Percentiles rank a stretch among this genome's conserved stretches.
Conservation (phyloP, 306 rosid genomes). For the Sechiopsis laciniata region DNA sequence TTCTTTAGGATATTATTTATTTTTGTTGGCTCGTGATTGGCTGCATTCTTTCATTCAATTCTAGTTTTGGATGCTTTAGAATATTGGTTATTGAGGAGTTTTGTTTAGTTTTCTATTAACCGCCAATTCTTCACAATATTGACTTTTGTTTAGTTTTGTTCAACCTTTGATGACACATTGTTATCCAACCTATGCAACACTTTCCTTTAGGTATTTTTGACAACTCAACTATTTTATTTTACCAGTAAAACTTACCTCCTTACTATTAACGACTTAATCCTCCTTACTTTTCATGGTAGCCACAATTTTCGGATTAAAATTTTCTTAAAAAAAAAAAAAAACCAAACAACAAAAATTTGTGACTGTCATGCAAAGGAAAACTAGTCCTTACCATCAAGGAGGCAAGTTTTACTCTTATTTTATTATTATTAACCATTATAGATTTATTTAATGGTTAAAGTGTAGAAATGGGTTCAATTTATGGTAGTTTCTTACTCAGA, state of each 20-base stretch:
- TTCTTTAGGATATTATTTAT: conserved; percentile 9
- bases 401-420: neutral
- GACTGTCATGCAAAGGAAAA: no score
- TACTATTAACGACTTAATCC: no score
- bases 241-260: no score
- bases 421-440: neutral
- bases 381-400: no score
- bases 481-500: no score
- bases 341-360: no score
- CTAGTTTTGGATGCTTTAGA: conserved; percentile 10
- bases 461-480: no score
- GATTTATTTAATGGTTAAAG: no score
- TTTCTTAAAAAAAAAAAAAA: no score
- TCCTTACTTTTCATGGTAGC: no score
- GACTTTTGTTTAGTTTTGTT: conserved; percentile 19
- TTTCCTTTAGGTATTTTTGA: neutral
- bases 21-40: conserved; percentile 14
- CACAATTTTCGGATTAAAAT: no score
- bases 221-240: neutral
- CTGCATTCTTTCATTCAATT: conserved; percentile 7
- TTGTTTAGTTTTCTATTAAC: neutral
- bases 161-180: neutral
- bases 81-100: conserved; percentile 8
- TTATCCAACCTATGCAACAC: conserved; percentile 11
- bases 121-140: neutral